Conservation (phyloP, 495 filamentous ascomycete species). For the Penicillium antarcticum region DNA sequence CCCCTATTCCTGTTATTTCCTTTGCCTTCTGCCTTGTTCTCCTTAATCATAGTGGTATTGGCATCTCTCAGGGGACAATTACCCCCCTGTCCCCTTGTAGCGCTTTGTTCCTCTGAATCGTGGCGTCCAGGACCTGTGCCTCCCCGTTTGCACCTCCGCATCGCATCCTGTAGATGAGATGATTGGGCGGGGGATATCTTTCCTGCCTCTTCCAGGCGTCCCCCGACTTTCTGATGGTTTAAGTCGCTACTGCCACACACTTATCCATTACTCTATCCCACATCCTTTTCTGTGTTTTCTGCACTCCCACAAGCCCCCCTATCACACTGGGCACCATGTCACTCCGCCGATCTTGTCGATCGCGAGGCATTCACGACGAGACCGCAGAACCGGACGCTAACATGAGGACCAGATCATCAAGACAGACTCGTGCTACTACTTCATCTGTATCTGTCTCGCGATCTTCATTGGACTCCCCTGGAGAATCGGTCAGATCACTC, state of each 20-base stretch:
- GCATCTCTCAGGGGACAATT: constrained; percentile 10
- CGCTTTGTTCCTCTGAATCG: constrained; percentile 28
- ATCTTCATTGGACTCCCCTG: constrained; percentile 51
- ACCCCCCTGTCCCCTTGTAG: constrained; percentile 14
- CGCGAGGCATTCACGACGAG: constrained; percentile 39
- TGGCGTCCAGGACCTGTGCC: constrained; percentile 33
- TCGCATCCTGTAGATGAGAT: constrained; percentile 8
- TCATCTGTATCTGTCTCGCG: constrained; percentile 41
- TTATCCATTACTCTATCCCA: constrained; percentile 1
- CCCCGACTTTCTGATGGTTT: constrained; percentile 2
- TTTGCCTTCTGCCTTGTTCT: neutral
- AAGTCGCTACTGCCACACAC: constrained; percentile 21
- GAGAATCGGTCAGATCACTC: constrained; percentile 60
- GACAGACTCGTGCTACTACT: constrained; percentile 34
- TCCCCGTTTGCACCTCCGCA: constrained; percentile 32
- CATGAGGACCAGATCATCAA: constrained; percentile 29
- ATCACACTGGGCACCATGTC: constrained; percentile 35
- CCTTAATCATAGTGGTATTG: neutral
- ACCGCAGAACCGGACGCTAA: constrained; percentile 39
- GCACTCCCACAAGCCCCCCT: neutral
- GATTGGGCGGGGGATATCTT: constrained; percentile 9
- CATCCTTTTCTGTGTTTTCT: constrained; percentile 3
- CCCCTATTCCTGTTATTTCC: constrained; percentile 1
- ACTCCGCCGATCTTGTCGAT: constrained; percentile 48
- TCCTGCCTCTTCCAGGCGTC: constrained; percentile 3